A percentile compares a stretch with the other conserved stretches of the same genome.
These are phyloP conservation scores for Diaporthe sp. DNA, from an alignment of 2,329 filamentous ascomycete species.

Conservation along the genomic window DNA sequence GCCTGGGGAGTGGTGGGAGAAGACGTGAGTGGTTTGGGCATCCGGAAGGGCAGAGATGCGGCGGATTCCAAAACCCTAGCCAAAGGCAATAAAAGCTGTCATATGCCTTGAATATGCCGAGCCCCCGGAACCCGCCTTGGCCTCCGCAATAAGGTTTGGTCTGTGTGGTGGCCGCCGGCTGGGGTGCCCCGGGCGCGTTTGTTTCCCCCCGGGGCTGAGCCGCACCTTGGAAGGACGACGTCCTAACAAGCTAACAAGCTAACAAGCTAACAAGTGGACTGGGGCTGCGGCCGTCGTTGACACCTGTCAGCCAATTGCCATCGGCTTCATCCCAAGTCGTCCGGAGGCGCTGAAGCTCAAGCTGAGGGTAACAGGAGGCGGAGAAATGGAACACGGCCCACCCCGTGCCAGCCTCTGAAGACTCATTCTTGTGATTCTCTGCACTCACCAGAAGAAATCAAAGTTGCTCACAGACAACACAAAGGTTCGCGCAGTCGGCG, in stretches of 20 bases:
- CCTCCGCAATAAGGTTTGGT: slow-evolving; percentile 29
- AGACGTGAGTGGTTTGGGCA: background rate
- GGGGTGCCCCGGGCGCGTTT: slow-evolving; percentile 8
- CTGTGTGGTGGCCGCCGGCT: slow-evolving; percentile 13
- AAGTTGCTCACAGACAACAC: background rate
- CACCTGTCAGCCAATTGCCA: slow-evolving; percentile 30
- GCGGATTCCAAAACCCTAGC: slow-evolving; percentile 27
- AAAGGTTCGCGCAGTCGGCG: background rate
- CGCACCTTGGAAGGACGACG: slow-evolving; percentile 17
- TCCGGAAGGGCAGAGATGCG: slow-evolving; percentile 22
- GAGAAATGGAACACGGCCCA: background rate
- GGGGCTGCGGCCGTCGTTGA: background rate
- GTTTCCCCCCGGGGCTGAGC: slow-evolving; percentile 6
- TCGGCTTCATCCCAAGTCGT: slow-evolving; percentile 13
- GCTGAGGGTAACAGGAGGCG: slow-evolving; percentile 21
- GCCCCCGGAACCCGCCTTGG: slow-evolving; percentile 23
- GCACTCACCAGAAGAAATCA: background rate
- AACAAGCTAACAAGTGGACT: background rate
- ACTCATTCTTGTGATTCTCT: background rate
- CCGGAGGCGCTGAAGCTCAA: slow-evolving; percentile 13
- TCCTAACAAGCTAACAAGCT: background rate
- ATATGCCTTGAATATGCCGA: slow-evolving; percentile 14
- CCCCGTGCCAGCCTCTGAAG: background rate
- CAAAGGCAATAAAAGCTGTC: slow-evolving; percentile 27
- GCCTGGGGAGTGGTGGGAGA: background rate